phyloP scores from a whole-genome alignment of 257 asterid species.

The Thymus mandschuricus region DNA sequence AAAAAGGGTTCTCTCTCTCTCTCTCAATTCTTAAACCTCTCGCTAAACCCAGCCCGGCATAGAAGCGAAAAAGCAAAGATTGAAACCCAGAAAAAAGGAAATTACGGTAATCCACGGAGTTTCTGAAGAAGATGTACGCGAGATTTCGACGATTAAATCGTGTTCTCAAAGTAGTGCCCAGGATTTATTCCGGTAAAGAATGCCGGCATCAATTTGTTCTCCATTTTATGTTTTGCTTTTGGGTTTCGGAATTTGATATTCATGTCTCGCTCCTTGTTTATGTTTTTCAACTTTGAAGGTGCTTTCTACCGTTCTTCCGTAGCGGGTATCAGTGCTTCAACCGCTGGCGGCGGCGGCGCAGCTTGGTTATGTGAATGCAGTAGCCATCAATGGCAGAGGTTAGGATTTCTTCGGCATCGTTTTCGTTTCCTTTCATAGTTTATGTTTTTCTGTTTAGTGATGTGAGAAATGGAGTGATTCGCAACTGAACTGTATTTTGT shows the following conservation, averaged over 20 bases:
- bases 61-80: not conserved
- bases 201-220: no score
- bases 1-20: not conserved
- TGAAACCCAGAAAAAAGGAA: not conserved
- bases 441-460: not conserved
- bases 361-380: conserved; percentile 29
- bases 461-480: not conserved
- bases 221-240: not conserved
- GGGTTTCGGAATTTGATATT: not conserved
- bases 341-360: conserved; percentile 32
- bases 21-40: not conserved
- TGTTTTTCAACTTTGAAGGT: conserved; percentile 29
- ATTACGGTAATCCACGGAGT: not conserved
- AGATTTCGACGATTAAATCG: conserved; percentile 51
- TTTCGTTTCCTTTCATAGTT: not conserved
- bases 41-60: conserved; percentile 25
- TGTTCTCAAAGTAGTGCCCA: conserved; percentile 38
- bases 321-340: conserved; percentile 32
- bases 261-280: not conserved
- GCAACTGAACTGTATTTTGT: not conserved
- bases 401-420: conserved; percentile 27
- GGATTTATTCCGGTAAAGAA: conserved; percentile 46
- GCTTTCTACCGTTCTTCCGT: conserved; percentile 24
- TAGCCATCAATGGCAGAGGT: conserved; percentile 49
- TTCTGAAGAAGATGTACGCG: conserved; percentile 47